Percentiles rank a stretch among this genome's conserved stretches.
phyloP scores from a whole-genome alignment of 352 stramenopile genomes.

The Phytophthora constricta region DNA sequence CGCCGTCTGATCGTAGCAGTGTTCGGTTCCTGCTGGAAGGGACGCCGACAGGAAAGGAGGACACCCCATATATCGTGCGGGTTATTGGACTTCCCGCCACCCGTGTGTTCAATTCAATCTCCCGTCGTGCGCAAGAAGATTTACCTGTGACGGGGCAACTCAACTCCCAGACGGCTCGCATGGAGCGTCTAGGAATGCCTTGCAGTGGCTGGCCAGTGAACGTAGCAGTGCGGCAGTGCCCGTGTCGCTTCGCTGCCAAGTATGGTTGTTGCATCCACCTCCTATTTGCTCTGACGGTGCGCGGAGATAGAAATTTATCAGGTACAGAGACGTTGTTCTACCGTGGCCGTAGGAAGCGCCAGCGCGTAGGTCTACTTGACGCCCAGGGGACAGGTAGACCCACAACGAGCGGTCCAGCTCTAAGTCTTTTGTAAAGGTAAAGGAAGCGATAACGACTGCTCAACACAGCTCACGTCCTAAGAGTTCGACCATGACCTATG shows the following conservation, averaged over 20 bases:
- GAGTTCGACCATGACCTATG: no score
- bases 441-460: no score
- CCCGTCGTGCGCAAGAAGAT: not conserved
- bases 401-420: not conserved
- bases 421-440: no score
- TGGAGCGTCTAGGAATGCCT: constrained; percentile 11
- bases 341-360: constrained; percentile 4
- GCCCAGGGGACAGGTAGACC: not conserved
- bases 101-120: not conserved
- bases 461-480: no score
- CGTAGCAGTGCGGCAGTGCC: not conserved
- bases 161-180: not conserved
- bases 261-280: constrained; percentile 9
- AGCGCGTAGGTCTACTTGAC: not conserved
- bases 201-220: constrained; percentile 1
- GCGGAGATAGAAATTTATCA: not conserved
- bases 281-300: not conserved
- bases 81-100: not conserved
- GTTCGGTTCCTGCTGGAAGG: constrained; percentile 9
- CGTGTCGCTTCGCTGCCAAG: constrained; percentile 8
- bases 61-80: not conserved
- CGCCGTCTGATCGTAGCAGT: not conserved
- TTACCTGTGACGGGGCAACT: constrained; percentile 7
- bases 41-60: not conserved
- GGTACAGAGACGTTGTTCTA: constrained; percentile 6